Conservation (phyloP, 208 protist genomes). For the Leishmania tropica region DNA sequence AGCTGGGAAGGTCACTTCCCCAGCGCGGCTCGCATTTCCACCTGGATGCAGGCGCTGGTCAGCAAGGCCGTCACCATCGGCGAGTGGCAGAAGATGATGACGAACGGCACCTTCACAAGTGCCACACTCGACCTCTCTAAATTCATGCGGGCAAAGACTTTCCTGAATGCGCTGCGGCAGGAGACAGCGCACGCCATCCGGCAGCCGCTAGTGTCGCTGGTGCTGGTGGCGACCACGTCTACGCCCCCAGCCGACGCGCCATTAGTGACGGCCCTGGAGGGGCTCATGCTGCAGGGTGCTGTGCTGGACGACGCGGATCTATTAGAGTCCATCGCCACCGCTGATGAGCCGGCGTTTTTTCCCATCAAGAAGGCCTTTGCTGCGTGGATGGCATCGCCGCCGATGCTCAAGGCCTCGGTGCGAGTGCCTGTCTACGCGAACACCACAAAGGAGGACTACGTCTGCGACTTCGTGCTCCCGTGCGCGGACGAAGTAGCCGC, state of each 20-base stretch:
- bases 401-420: slow-evolving; percentile 36
- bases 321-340: slow-evolving; percentile 72
- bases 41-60: slow-evolving; percentile 92
- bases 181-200: slow-evolving; percentile 86
- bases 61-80: slow-evolving; percentile 72
- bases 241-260: slow-evolving; percentile 51
- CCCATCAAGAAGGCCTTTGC: slow-evolving; percentile 77
- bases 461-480: slow-evolving; percentile 88
- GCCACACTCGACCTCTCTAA: slow-evolving; percentile 75
- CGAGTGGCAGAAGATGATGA: slow-evolving; percentile 62
- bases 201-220: slow-evolving; percentile 83
- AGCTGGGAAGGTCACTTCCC: slow-evolving; percentile 92
- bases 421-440: slow-evolving; percentile 89
- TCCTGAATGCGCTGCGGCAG: slow-evolving; percentile 96
- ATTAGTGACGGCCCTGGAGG: slow-evolving; percentile 65
- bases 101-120: slow-evolving; percentile 71
- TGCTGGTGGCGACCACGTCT: slow-evolving; percentile 59
- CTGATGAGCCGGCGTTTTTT: slow-evolving; percentile 84
- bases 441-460: slow-evolving; percentile 75
- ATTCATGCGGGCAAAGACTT: slow-evolving; percentile 94
- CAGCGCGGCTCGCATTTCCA: slow-evolving; percentile 68
- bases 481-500: slow-evolving; percentile 63
- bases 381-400: slow-evolving; percentile 54
- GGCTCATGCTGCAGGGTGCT: slow-evolving; percentile 87
- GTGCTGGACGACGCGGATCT: slow-evolving; percentile 69